Evolutionary conservation across 1,139 yeast genomes (phyloP).

Genomic region (Magnusiomyces magnusii): DNA sequence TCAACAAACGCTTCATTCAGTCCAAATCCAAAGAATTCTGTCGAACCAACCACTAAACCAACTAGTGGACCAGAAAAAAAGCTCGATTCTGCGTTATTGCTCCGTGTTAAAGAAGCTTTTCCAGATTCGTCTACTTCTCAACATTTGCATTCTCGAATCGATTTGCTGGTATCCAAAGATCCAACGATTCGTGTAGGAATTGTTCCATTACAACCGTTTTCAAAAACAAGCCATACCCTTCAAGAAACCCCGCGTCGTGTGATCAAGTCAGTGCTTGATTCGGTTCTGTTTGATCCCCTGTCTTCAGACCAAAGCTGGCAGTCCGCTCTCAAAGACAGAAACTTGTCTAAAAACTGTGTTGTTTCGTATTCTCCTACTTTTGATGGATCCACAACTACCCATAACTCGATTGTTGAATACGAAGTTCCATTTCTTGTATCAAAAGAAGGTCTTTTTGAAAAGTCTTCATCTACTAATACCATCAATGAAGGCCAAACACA

Average conservation of each 20-base stretch:
- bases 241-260: slow-evolving; percentile 22
- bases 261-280: slow-evolving; percentile 28
- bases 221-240: slow-evolving; percentile 17
- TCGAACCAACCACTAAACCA: not conserved
- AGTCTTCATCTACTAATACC: not conserved
- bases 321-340: slow-evolving; percentile 25
- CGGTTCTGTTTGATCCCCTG: slow-evolving; percentile 34
- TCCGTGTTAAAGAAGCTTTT: not conserved
- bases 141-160: slow-evolving; percentile 23
- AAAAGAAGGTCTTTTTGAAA: not conserved
- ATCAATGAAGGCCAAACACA: not conserved
- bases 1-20: not conserved
- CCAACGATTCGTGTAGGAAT: slow-evolving; percentile 9
- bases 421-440: slow-evolving; percentile 30
- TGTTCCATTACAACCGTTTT: slow-evolving; percentile 27
- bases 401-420: slow-evolving; percentile 33
- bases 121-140: slow-evolving; percentile 6
- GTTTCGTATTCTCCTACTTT: slow-evolving; percentile 28
- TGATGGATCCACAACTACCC: slow-evolving; percentile 29
- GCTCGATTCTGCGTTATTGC: not conserved
- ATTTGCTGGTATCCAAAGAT: slow-evolving; percentile 11
- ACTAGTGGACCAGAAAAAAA: not conserved
- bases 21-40: not conserved
- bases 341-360: slow-evolving; percentile 31
- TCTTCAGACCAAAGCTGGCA: slow-evolving; percentile 32